phyloP scores from a whole-genome alignment of 768 basidiomycete species.

The Pseudohyphozyma bogoriensis region DNA sequence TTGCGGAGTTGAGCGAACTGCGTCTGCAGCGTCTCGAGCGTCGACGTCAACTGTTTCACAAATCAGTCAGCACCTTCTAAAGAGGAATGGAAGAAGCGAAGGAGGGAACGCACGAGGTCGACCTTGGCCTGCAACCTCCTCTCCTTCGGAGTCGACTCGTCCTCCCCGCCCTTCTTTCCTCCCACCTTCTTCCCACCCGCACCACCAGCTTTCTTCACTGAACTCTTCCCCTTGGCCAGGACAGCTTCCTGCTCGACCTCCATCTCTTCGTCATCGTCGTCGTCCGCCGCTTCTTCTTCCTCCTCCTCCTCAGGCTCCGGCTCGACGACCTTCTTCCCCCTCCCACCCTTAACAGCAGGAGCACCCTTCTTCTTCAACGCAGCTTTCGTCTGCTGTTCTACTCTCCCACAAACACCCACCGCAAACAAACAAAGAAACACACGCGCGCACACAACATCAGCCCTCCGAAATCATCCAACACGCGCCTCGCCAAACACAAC shows the following conservation, averaged over 20 bases:
- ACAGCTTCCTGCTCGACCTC: background rate
- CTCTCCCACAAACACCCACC: too few species aligned
- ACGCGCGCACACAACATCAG: too few species aligned
- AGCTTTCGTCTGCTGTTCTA: too few species aligned
- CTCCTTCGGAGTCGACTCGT: slow-evolving; percentile 6
- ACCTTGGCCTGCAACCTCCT: slow-evolving; percentile 19
- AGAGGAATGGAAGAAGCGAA: background rate
- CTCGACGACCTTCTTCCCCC: background rate
- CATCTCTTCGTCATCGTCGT: background rate
- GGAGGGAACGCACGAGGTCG: slow-evolving; percentile 6
- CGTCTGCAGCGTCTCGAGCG: background rate
- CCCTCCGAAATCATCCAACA: too few species aligned
- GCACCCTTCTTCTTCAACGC: slow-evolving; percentile 4
- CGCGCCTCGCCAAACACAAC: too few species aligned
- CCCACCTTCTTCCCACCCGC: background rate
- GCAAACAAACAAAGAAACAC: too few species aligned
- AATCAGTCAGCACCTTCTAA: background rate
- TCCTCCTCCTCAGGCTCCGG: background rate
- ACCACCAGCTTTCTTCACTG: background rate
- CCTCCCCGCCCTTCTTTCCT: background rate
- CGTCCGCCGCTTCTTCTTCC: background rate
- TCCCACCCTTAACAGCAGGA: background rate
- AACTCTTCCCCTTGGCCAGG: background rate
- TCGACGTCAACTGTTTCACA: slow-evolving; percentile 2
- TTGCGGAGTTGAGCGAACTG: slow-evolving; percentile 4